Percentiles rank a stretch among this genome's conserved stretches.
Conservation (phyloP, 257 asterid species). For the Craterostigma plantagineum region DNA sequence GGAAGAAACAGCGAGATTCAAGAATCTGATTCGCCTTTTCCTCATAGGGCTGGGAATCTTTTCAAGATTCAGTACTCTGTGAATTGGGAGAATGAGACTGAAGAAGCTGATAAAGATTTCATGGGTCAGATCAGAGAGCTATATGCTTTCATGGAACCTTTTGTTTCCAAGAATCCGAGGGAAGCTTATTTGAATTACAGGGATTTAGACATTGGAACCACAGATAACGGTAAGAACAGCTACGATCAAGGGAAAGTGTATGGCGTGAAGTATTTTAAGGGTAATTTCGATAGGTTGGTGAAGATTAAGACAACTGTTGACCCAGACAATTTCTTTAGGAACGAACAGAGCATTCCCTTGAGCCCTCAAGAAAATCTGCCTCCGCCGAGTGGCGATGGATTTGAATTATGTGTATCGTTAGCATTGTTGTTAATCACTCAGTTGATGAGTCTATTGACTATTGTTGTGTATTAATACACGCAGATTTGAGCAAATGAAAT, state of each 20-base stretch:
- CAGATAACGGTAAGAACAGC: slow-evolving; percentile 7
- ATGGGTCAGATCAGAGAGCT: slow-evolving; percentile 8
- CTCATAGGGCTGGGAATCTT: slow-evolving; percentile 21
- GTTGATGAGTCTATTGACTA: too few relatives aligned
- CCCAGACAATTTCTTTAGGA: slow-evolving; percentile 22
- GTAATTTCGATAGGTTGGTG: slow-evolving; percentile 24
- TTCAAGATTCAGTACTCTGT: slow-evolving; percentile 23
- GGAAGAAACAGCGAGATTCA: slow-evolving; percentile 17
- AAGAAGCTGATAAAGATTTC: slow-evolving; percentile 11
- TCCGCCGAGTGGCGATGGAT: too few relatives aligned
- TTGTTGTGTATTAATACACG: too few relatives aligned
- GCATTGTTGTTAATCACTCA: too few relatives aligned
- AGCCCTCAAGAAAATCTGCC: slow-evolving; percentile 1
- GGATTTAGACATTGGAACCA: slow-evolving; percentile 23
- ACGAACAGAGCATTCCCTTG: slow-evolving; percentile 20
- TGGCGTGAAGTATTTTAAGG: slow-evolving; percentile 21
- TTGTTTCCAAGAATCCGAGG: slow-evolving; percentile 23
- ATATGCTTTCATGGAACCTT: slow-evolving; percentile 18
- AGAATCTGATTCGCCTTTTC: slow-evolving; percentile 16
- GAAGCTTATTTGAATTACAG: slow-evolving; percentile 24
- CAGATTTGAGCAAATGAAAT: too few relatives aligned
- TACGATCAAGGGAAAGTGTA: slow-evolving; percentile 15
- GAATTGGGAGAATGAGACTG: slow-evolving; percentile 15
- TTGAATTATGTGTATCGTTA: too few relatives aligned
- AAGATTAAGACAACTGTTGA: slow-evolving; percentile 18